phyloP scores from a whole-genome alignment of 1,284 basidiomycete species.

The Entoloma clypeatum region DNA sequence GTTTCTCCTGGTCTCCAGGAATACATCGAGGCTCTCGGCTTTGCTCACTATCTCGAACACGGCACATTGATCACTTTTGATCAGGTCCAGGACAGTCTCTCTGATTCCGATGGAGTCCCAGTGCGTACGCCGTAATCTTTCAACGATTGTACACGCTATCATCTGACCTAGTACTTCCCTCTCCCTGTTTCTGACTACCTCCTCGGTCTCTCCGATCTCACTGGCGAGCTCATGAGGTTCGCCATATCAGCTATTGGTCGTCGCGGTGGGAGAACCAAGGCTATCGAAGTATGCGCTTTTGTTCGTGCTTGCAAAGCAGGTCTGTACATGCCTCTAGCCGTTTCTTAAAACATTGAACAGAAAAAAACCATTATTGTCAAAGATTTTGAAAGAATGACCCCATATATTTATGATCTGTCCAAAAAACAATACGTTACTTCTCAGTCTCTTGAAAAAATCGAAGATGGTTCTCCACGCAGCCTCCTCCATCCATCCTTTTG shows the following conservation, averaged over 20 bases:
- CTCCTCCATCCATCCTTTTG: neutral
- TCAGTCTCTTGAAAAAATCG: slow-evolving; percentile 89
- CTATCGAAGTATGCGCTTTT: slow-evolving; percentile 70
- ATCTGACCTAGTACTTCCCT: slow-evolving; percentile 54
- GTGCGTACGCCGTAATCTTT: slow-evolving; percentile 40
- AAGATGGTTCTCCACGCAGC: slow-evolving; percentile 70
- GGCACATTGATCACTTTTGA: slow-evolving; percentile 65
- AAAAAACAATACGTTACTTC: slow-evolving; percentile 89
- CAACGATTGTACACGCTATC: neutral
- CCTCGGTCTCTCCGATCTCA: slow-evolving; percentile 90
- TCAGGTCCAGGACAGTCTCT: slow-evolving; percentile 65
- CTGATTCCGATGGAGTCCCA: slow-evolving; percentile 52
- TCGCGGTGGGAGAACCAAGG: slow-evolving; percentile 68
- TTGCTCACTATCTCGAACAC: slow-evolving; percentile 83
- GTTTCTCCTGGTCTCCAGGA: slow-evolving; percentile 83
- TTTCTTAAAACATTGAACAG: neutral
- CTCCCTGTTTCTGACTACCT: slow-evolving; percentile 81
- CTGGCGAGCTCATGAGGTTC: slow-evolving; percentile 96
- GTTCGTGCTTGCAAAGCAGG: slow-evolving; percentile 80
- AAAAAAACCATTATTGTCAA: neutral
- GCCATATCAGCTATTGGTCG: slow-evolving; percentile 77
- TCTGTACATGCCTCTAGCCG: slow-evolving; percentile 27
- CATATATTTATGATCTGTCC: slow-evolving; percentile 66
- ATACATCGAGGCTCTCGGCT: slow-evolving; percentile 91
- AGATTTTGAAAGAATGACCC: slow-evolving; percentile 77